A percentile compares a stretch with the other conserved stretches of the same genome.
Conservation (phyloP, 2,329 filamentous ascomycete species). For the Diaporthe vexans region DNA sequence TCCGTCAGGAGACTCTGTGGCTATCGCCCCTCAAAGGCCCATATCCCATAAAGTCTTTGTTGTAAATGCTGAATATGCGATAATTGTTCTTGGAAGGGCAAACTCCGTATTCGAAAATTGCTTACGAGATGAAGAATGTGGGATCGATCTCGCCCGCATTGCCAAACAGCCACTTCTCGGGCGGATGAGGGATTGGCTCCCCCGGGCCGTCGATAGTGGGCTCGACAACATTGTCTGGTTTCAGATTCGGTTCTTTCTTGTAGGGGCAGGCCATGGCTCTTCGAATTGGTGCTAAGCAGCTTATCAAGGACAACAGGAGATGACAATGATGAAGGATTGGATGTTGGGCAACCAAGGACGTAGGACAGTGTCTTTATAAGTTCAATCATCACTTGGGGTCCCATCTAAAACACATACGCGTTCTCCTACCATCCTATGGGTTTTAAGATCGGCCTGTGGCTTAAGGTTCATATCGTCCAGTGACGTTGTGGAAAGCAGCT, state of each 20-base stretch:
- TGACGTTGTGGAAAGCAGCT: neutral
- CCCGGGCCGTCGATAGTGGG: conserved; percentile 33
- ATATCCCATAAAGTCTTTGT: too few species aligned
- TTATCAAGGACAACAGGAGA: neutral
- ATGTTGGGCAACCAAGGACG: too few species aligned
- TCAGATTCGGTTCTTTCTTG: conserved; percentile 26
- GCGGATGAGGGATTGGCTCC: conserved; percentile 43
- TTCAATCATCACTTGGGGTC: neutral
- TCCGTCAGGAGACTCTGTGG: too few species aligned
- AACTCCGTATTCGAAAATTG: too few species aligned
- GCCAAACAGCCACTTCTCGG: conserved; percentile 43
- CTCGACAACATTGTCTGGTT: conserved; percentile 6
- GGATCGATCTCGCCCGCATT: conserved; percentile 47
- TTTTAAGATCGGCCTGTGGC: neutral
- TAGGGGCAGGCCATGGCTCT: conserved; percentile 34
- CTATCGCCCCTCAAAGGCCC: too few species aligned
- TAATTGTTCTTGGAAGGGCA: too few species aligned
- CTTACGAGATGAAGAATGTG: conserved; percentile 39
- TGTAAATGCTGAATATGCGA: too few species aligned
- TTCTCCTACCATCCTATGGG: too few species aligned
- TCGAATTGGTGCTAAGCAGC: neutral
- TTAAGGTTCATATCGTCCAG: neutral
- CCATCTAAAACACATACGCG: neutral
- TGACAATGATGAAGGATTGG: neutral
- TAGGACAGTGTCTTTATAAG: neutral